phyloP scores from a whole-genome alignment of 768 basidiomycete species.

The Russula vinacea region DNA sequence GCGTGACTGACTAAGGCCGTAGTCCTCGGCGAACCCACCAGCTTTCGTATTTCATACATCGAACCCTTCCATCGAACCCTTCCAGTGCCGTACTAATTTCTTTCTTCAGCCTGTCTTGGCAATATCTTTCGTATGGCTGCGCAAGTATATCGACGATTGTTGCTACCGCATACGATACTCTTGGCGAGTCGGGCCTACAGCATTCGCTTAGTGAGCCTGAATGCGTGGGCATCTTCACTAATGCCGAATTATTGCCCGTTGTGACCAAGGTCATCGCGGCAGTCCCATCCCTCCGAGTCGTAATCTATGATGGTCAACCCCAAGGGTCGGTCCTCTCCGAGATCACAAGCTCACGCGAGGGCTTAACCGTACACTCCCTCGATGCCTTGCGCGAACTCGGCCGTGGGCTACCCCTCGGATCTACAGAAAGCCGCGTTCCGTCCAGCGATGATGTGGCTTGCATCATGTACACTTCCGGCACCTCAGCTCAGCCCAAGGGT shows the following conservation, averaged over 20 bases:
- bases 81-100: not conserved
- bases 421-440: slow-evolving; percentile 49
- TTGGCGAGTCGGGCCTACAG: slow-evolving; percentile 81
- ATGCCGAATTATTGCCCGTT: slow-evolving; percentile 82
- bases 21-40: not conserved
- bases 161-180: slow-evolving; percentile 95
- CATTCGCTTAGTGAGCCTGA: slow-evolving; percentile 89
- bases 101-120: slow-evolving; percentile 72
- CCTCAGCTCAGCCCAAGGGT: slow-evolving; percentile 92
- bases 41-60: not conserved
- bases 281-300: slow-evolving; percentile 69
- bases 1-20: not conserved
- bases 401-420: slow-evolving; percentile 50
- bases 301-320: slow-evolving; percentile 84
- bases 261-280: slow-evolving; percentile 69
- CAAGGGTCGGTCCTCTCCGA: slow-evolving; percentile 52
- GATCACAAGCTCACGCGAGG: slow-evolving; percentile 53
- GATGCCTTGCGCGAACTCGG: slow-evolving; percentile 74
- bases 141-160: slow-evolving; percentile 73
- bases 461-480: slow-evolving; percentile 87
- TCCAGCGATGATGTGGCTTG: slow-evolving; percentile 53
- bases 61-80: no score
- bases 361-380: slow-evolving; percentile 60
- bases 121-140: slow-evolving; percentile 81
- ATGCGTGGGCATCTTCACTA: slow-evolving; percentile 84